These are phyloP conservation scores for Geranium incanum DNA, from an alignment of 441 rosid species.

Conservation along the genomic window DNA sequence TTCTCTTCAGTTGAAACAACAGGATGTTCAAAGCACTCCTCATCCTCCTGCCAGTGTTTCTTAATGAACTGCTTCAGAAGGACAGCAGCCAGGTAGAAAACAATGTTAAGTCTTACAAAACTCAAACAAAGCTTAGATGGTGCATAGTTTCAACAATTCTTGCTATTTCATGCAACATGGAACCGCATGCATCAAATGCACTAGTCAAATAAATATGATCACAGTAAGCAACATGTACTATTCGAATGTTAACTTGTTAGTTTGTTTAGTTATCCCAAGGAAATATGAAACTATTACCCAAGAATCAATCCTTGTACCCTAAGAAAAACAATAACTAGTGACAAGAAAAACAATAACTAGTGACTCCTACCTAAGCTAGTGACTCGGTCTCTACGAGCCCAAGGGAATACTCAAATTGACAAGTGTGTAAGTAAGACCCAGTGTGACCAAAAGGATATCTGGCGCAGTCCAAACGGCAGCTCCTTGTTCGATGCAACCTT, in stretches of 20 bases:
- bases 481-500: constrained; percentile 73
- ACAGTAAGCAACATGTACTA: no score
- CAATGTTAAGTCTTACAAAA: constrained; percentile 45
- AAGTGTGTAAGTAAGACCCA: neutral
- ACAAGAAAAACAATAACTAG: no score
- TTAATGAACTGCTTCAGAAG: constrained; percentile 80
- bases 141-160: neutral
- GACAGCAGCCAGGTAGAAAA: constrained; percentile 73
- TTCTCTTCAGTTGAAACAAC: constrained; percentile 62
- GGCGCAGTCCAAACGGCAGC: constrained; percentile 71
- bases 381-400: no score
- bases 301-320: no score
- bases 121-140: neutral
- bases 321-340: no score
- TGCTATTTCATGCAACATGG: neutral
- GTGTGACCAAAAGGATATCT: constrained; percentile 60
- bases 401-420: neutral
- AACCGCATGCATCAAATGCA: neutral
- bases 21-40: constrained; percentile 72
- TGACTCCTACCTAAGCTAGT: no score
- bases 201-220: neutral
- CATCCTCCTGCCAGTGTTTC: constrained; percentile 90
- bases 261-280: no score
- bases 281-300: no score
- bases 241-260: no score